Percentiles rank a stretch among this genome's conserved stretches.
These are phyloP conservation scores for Pseudonitzschia delicatissima DNA, from an alignment of 108 stramenopile species.

Conservation along the genomic window DNA sequence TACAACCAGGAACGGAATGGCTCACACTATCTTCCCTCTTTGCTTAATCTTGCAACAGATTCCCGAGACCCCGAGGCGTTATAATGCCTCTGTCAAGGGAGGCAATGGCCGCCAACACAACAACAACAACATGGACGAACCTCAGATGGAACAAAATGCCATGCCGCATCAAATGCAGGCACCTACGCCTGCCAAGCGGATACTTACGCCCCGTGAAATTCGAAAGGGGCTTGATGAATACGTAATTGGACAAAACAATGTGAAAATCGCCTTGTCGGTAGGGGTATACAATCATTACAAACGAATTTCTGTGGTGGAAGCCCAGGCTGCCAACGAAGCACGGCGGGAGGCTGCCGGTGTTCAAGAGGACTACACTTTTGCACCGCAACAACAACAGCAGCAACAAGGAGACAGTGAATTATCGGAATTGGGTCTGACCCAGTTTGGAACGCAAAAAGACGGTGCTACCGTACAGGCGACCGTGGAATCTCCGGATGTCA, in stretches of 20 bases:
- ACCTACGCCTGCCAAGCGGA: conserved; percentile 29
- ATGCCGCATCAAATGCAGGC: conserved; percentile 1
- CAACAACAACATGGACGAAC: neutral
- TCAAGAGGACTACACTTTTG: conserved; percentile 29
- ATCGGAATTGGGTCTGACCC: conserved; percentile 64
- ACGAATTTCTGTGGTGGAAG: conserved; percentile 63
- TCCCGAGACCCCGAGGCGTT: conserved; percentile 16
- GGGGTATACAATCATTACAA: conserved; percentile 99
- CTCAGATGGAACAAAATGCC: neutral
- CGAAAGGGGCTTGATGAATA: conserved; percentile 89
- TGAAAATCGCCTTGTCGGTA: conserved; percentile 91
- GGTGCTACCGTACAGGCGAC: conserved; percentile 2
- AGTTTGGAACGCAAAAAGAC: conserved; percentile 49
- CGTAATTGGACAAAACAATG: conserved; percentile 93
- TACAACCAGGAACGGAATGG: neutral
- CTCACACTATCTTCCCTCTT: neutral
- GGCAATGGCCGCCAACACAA: neutral
- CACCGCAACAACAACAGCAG: conserved; percentile 25
- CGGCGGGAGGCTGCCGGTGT: conserved; percentile 15
- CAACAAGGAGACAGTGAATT: conserved; percentile 12
- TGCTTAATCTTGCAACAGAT: conserved; percentile 1
- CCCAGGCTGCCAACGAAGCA: conserved; percentile 50
- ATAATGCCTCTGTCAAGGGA: conserved; percentile 13
- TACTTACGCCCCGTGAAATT: conserved; percentile 82
- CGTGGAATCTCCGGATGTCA: conserved; percentile 28